A percentile compares a stretch with the other conserved stretches of the same genome.
These are phyloP conservation scores for Clavulina sp. DNA, from an alignment of 768 basidiomycete species.

Conservation along the genomic window DNA sequence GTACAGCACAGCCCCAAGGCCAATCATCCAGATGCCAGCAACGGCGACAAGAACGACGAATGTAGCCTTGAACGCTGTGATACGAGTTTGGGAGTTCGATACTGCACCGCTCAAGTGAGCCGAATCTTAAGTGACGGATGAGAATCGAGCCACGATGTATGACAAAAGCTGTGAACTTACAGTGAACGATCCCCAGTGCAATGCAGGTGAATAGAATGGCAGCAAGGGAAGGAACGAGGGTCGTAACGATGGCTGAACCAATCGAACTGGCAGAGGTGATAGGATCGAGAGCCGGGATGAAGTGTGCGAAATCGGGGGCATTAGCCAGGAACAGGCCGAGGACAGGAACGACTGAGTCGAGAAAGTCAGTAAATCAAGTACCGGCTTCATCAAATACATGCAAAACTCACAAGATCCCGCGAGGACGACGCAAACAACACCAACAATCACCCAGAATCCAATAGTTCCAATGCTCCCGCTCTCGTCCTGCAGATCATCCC, in stretches of 20 bases:
- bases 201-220: constrained; percentile 40
- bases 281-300: constrained; percentile 42
- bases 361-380: constrained; percentile 6
- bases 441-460: constrained; percentile 41
- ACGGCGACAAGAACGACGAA: constrained; percentile 41
- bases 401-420: constrained; percentile 38
- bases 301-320: constrained; percentile 60
- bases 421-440: constrained; percentile 32
- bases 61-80: constrained; percentile 43
- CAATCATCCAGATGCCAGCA: constrained; percentile 42
- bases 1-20: constrained; percentile 53
- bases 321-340: constrained; percentile 46
- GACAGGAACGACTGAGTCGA: constrained; percentile 43
- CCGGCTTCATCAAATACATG: background rate
- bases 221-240: constrained; percentile 48
- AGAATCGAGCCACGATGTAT: background rate
- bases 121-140: constrained; percentile 24
- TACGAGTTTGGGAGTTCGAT: constrained; percentile 44
- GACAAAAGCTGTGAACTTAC: constrained; percentile 25
- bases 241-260: constrained; percentile 45
- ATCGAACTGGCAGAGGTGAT: constrained; percentile 33
- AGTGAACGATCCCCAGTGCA: constrained; percentile 33
- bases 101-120: constrained; percentile 36
- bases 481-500: constrained; percentile 56
- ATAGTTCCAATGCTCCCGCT: constrained; percentile 27